A percentile compares a stretch with the other conserved stretches of the same genome.
Evolutionary conservation across 371 early-diverging fungal genomes (phyloP).

Genomic region (Mortierella sp.): DNA sequence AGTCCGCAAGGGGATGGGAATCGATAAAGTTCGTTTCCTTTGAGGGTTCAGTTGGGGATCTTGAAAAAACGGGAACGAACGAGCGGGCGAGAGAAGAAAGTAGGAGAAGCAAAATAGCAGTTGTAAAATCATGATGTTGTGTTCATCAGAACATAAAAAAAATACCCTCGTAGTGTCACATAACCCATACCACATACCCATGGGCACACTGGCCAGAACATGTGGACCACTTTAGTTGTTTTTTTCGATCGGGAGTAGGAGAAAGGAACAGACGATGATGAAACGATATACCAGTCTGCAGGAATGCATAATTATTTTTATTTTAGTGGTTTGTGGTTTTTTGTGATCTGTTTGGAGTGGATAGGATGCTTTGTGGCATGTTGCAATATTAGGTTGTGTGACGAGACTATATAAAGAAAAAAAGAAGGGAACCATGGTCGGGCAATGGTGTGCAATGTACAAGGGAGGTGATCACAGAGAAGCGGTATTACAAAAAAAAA

Average conservation of each 20-base stretch:
- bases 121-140: not conserved
- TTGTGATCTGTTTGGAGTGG: too few relatives aligned
- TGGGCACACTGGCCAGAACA: too few relatives aligned
- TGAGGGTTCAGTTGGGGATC: constrained; percentile 5
- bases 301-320: not conserved
- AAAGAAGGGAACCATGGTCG: not conserved
- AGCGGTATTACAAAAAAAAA: not conserved
- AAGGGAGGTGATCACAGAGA: not conserved
- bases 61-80: too few relatives aligned
- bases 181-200: too few relatives aligned
- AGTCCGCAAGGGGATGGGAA: constrained; percentile 81
- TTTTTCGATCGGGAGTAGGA: not conserved
- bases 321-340: too few relatives aligned
- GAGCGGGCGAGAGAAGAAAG: not conserved
- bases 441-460: not conserved
- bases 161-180: too few relatives aligned
- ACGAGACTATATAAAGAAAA: too few relatives aligned
- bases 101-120: not conserved
- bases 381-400: too few relatives aligned
- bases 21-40: constrained; percentile 73
- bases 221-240: not conserved
- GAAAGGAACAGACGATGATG: too few relatives aligned
- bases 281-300: not conserved
- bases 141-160: not conserved
- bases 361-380: too few relatives aligned